Conservation (phyloP, 352 stramenopile species). For the Phytophthora chlamydospora region DNA sequence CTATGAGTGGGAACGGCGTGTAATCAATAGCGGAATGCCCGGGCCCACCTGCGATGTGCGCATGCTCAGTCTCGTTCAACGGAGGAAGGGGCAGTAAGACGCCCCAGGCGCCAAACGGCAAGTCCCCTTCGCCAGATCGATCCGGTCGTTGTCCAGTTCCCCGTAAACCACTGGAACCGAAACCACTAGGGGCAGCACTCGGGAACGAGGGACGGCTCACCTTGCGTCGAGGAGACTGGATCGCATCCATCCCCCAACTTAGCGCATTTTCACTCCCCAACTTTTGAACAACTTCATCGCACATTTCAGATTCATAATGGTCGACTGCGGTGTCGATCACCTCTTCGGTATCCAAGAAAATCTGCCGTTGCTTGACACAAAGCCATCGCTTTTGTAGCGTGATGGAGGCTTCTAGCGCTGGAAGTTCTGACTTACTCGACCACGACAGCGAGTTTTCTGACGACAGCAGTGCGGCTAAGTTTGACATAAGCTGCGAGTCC, state of each 20-base stretch:
- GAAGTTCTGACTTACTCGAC: constrained; percentile 21
- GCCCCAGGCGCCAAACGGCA: constrained; percentile 77
- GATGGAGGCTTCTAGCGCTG: constrained; percentile 24
- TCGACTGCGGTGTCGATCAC: constrained; percentile 80
- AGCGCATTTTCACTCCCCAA: constrained; percentile 80
- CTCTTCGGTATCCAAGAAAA: constrained; percentile 68
- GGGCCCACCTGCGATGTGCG: constrained; percentile 11
- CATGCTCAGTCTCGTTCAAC: constrained; percentile 69
- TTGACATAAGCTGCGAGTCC: constrained; percentile 72
- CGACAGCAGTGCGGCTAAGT: constrained; percentile 56
- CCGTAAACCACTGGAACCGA: constrained; percentile 17
- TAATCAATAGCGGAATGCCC: constrained; percentile 46
- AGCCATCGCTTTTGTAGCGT: constrained; percentile 71
- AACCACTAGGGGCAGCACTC: constrained; percentile 1
- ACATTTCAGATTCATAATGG: constrained; percentile 55
- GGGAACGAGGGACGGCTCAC: constrained; percentile 31
- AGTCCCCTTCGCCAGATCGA: constrained; percentile 27
- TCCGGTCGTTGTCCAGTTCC: constrained; percentile 10
- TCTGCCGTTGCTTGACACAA: constrained; percentile 74
- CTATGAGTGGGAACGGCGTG: constrained; percentile 69
- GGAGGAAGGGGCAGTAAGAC: constrained; percentile 73
- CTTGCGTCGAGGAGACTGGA: constrained; percentile 77
- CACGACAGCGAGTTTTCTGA: constrained; percentile 59
- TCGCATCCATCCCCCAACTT: constrained; percentile 82
- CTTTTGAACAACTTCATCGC: constrained; percentile 72